Base-by-base conservation (phyloP, 2,329 filamentous ascomycete genomes). In the Pleurostoma richardsiae region DNA sequence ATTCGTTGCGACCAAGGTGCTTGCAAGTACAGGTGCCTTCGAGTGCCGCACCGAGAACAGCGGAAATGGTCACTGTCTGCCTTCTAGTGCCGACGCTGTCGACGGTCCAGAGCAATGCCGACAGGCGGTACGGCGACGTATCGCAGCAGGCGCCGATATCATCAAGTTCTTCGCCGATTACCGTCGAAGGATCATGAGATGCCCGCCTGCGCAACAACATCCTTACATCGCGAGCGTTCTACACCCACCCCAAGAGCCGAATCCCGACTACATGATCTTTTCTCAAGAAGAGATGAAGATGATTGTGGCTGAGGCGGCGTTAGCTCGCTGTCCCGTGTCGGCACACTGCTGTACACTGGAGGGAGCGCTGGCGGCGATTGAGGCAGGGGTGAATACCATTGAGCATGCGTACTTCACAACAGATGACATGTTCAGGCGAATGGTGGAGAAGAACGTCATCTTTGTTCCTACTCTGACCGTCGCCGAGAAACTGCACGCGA, bases 401-500 rank as follows among this genome's bases (percentile, higher is more conserved):
- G 71, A 74, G 57, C 70, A 73, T 61, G 63, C 0, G 60, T 19
- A 19, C 19, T 19, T 19, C 19, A 19, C 19, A 19, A 19, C 56
- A 7, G 62, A 67, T 3, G 68, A 69, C 11, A 62, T 70, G 1
- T 59, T 76, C 29, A 59, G 4, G 19, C 19, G 19, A 19, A 72
- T 78, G 72, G 60, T 57, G n/a, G 62, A 70, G 28, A 64, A 68
- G n/a, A 58, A 57, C 3, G 65, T 61, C 2, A 71, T 77, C 30
- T 72, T 73, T 40, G 71, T 77, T 5, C 74, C 74, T 4, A 77
- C 73, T 1, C 59, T 78, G 4, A 60, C 70, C 0, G 66, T 76
- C 31, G 58, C 65, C 8, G 72, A 72, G 48, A 38, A 58, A 4
- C 49, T 59, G 10, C 56, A 55, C 10, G 46, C 46, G 6, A 45